phyloP scores from a whole-genome alignment of 2,329 filamentous ascomycete genomes.

The Talaromyces sp. region DNA sequence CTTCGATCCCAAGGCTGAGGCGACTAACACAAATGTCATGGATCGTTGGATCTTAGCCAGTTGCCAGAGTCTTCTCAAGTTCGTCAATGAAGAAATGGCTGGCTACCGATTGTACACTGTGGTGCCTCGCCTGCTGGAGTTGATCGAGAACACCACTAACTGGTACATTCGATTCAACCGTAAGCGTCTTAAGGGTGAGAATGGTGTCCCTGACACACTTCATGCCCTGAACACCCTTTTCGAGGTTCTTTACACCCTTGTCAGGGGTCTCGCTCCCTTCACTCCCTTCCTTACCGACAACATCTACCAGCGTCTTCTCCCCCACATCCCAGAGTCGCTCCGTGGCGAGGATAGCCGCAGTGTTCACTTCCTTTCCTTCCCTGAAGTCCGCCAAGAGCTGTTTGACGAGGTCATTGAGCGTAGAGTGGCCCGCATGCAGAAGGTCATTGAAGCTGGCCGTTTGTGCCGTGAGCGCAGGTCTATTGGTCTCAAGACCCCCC shows the following conservation, averaged over 20 bases:
- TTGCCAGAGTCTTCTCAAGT: conserved; percentile 86
- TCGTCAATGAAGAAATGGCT: conserved; percentile 89
- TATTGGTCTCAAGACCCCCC: conserved; percentile 84
- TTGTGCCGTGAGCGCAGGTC: conserved; percentile 82
- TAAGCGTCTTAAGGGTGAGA: conserved; percentile 85
- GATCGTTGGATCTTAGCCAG: conserved; percentile 93
- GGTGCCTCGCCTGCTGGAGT: conserved; percentile 75
- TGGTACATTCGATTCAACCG: conserved; percentile 98
- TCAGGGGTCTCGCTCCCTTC: conserved; percentile 87
- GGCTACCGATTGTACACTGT: conserved; percentile 86
- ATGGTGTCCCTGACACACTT: conserved; percentile 80
- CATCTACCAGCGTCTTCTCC: conserved; percentile 83
- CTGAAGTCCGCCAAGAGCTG: conserved; percentile 82
- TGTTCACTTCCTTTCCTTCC: conserved; percentile 91
- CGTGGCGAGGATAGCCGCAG: conserved; percentile 74
- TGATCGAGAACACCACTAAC: conserved; percentile 96
- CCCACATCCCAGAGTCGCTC: conserved; percentile 75
- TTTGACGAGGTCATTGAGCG: conserved; percentile 87
- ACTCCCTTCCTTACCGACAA: conserved; percentile 94
- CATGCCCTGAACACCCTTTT: conserved; percentile 94
- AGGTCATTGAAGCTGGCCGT: conserved; percentile 87
- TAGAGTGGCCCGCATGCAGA: conserved; percentile 87
- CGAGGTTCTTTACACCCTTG: conserved; percentile 87
- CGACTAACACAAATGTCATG: conserved; percentile 86
- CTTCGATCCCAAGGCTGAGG: conserved; percentile 75